Percentiles rank a stretch among this genome's conserved stretches.
phyloP scores from a whole-genome alignment of 495 filamentous ascomycete genomes.

The Annulohypoxylon stygium region DNA sequence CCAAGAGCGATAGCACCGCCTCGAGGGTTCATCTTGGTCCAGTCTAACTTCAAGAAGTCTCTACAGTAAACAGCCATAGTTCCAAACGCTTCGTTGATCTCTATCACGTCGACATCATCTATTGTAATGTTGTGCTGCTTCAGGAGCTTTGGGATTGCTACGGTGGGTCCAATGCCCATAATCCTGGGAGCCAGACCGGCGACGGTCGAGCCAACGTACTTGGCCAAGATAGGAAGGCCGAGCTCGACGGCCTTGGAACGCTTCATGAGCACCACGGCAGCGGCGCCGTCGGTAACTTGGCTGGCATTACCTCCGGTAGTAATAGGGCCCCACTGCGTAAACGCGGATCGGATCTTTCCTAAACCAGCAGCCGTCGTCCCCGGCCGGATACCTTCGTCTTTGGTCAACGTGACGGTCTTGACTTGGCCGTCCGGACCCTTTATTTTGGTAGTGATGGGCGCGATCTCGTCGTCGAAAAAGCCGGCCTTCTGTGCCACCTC shows the following conservation, averaged over 20 bases:
- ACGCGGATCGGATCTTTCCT: slow-evolving; percentile 89
- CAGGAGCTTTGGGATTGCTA: slow-evolving; percentile 95
- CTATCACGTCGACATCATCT: slow-evolving; percentile 87
- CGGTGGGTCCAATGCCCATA: slow-evolving; percentile 96
- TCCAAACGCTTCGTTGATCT: slow-evolving; percentile 98
- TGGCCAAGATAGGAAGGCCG: slow-evolving; percentile 91
- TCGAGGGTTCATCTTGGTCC: slow-evolving; percentile 88
- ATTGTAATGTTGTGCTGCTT: slow-evolving; percentile 81
- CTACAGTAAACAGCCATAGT: slow-evolving; percentile 97
- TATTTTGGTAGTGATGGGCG: slow-evolving; percentile 81
- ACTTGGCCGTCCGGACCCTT: slow-evolving; percentile 87
- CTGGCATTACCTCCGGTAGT: slow-evolving; percentile 95
- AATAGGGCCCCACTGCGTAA: slow-evolving; percentile 87
- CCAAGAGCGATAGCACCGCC: slow-evolving; percentile 84
- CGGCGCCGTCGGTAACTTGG: slow-evolving; percentile 96
- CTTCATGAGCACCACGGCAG: slow-evolving; percentile 93
- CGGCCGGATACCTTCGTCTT: slow-evolving; percentile 89
- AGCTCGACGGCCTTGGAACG: slow-evolving; percentile 88
- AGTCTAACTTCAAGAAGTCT: slow-evolving; percentile 80
- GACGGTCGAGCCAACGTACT: slow-evolving; percentile 92
- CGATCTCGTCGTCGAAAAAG: slow-evolving; percentile 95
- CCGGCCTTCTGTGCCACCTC: slow-evolving; percentile 93
- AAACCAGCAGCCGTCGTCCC: slow-evolving; percentile 89
- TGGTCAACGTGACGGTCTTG: slow-evolving; percentile 79
- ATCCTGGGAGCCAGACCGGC: slow-evolving; percentile 90